Percentiles rank a stretch among this genome's conserved stretches.
These are phyloP conservation scores for Penicillium decumbens DNA, from an alignment of 2,329 filamentous ascomycete genomes.

Conservation along the genomic window DNA sequence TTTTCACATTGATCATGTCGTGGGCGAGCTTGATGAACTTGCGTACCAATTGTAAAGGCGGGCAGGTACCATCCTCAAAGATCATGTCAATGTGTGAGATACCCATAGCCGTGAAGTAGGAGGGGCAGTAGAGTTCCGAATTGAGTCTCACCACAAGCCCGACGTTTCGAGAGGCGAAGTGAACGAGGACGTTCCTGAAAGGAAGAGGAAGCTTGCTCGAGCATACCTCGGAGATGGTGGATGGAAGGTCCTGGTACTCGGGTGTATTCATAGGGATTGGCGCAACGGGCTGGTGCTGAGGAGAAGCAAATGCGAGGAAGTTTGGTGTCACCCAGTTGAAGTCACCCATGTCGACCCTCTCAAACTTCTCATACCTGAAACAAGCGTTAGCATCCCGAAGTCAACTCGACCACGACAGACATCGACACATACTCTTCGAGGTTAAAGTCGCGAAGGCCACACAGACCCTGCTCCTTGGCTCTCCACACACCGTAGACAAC, in stretches of 20 bases:
- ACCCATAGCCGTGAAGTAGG: conserved; percentile 92
- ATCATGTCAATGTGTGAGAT: conserved; percentile 99
- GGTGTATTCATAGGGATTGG: conserved; percentile 69
- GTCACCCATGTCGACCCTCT: conserved; percentile 95
- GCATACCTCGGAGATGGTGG: conserved; percentile 67
- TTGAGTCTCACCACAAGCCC: conserved; percentile 93
- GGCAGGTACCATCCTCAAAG: conserved; percentile 96
- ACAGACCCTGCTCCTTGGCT: conserved; percentile 91
- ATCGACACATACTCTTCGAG: conserved; percentile 66
- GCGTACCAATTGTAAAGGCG: conserved; percentile 78
- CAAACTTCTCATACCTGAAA: conserved; percentile 78
- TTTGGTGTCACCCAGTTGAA: conserved; percentile 99
- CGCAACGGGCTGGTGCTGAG: conserved; percentile 72
- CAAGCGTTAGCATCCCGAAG: conserved; percentile 11
- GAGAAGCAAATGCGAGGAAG: conserved; percentile 94
- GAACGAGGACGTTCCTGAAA: conserved; percentile 91
- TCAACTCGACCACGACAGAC: background rate
- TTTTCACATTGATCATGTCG: conserved; percentile 84
- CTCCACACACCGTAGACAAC: conserved; percentile 98
- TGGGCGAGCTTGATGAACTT: conserved; percentile 94
- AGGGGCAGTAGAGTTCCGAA: conserved; percentile 90
- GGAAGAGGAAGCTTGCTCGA: conserved; percentile 68
- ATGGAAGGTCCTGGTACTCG: conserved; percentile 68
- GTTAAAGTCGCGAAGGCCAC: conserved; percentile 87
- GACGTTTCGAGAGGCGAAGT: conserved; percentile 83